Conservation (phyloP, 225 moss, liverwort and hornwort genomes). For the Pseudoscleropodium purum region DNA sequence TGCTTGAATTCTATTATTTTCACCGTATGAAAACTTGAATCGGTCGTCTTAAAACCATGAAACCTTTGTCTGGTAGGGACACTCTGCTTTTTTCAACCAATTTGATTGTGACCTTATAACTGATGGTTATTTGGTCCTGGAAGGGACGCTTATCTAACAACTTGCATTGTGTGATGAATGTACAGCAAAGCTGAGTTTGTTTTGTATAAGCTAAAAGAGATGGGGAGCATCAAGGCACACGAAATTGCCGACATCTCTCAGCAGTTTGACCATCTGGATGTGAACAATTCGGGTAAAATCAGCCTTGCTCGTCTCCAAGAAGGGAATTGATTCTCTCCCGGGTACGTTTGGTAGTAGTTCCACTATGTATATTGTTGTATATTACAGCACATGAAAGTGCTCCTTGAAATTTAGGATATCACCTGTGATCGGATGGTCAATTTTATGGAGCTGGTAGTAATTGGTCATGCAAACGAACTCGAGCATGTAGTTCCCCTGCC, state of each 20-base stretch:
- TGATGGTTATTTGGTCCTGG: not conserved
- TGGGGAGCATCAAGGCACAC: slow-evolving; percentile 44
- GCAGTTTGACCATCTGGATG: slow-evolving; percentile 69
- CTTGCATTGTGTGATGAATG: not conserved
- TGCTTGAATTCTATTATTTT: not conserved
- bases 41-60: not conserved
- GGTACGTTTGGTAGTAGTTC: not conserved
- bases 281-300: slow-evolving; percentile 52
- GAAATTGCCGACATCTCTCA: slow-evolving; percentile 57
- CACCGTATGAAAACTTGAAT: not conserved
- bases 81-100: not conserved
- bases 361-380: slow-evolving; percentile 1
- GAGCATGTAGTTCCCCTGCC: not conserved
- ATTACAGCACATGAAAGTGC: not conserved
- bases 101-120: not conserved
- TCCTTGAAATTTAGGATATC: not conserved
- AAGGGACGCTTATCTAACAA: not conserved
- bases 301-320: slow-evolving; percentile 39
- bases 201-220: slow-evolving; percentile 86
- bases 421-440: not conserved
- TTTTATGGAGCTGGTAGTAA: not conserved
- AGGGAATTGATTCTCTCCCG: slow-evolving; percentile 16
- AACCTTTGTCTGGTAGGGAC: not conserved
- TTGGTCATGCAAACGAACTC: not conserved
- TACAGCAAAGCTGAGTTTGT: slow-evolving; percentile 81